These are phyloP conservation scores for Erodium chrysanthum DNA, from an alignment of 441 rosid species.

Conservation along the genomic window DNA sequence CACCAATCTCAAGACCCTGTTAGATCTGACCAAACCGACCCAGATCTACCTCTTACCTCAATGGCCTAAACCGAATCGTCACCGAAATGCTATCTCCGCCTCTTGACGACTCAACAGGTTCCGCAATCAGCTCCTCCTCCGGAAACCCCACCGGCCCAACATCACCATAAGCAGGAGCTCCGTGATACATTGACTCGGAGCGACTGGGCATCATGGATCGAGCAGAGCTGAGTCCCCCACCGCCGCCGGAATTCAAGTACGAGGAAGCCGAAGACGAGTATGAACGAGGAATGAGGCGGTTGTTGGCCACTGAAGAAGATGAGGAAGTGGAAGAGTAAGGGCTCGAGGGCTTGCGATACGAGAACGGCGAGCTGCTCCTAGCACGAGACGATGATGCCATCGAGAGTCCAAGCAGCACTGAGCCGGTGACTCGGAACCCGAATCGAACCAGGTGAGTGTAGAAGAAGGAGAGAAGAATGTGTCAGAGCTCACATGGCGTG, in stretches of 20 bases:
- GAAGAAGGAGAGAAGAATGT: slow-evolving; percentile 34
- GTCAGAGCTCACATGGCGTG: slow-evolving; percentile 88
- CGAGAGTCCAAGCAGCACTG: slow-evolving; percentile 4
- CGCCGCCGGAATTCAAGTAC: slow-evolving; percentile 32
- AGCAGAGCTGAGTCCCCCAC: slow-evolving; percentile 35
- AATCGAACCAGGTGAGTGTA: slow-evolving; percentile 11
- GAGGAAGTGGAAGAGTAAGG: slow-evolving; percentile 76
- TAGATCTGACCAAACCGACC: slow-evolving; percentile 43
- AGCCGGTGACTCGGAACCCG: slow-evolving; percentile 27
- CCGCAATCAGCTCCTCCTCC: slow-evolving; percentile 57
- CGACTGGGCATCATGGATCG: slow-evolving; percentile 53
- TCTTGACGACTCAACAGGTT: slow-evolving; percentile 48
- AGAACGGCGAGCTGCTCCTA: slow-evolving; percentile 81
- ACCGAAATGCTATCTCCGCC: slow-evolving; percentile 90
- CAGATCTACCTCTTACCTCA: slow-evolving; percentile 86
- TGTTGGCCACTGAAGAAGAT: slow-evolving; percentile 45
- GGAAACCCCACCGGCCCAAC: slow-evolving; percentile 47
- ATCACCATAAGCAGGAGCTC: slow-evolving; percentile 13
- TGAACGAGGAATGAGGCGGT: slow-evolving; percentile 62
- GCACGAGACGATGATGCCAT: slow-evolving; percentile 86
- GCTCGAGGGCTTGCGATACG: slow-evolving; percentile 55
- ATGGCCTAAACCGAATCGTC: slow-evolving; percentile 88
- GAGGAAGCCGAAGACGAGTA: slow-evolving; percentile 68
- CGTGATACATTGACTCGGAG: slow-evolving; percentile 38
- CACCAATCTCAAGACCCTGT: slow-evolving; percentile 13